Evolutionary conservation across 2,329 filamentous ascomycete genomes (phyloP).

Genomic region (Pseudonectria buxi): DNA sequence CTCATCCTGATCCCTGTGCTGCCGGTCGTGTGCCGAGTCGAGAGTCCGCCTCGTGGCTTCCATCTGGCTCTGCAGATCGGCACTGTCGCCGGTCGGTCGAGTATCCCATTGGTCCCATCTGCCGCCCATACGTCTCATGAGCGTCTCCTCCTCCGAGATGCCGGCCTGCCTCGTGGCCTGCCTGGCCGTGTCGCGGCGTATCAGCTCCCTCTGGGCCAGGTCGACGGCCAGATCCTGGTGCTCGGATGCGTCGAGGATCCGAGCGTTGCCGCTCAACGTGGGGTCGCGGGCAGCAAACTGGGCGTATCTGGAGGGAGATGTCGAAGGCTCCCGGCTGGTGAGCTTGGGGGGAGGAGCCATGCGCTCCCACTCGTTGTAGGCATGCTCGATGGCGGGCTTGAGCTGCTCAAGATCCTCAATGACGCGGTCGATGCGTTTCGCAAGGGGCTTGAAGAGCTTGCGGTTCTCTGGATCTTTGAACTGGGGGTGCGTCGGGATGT

Average conservation of each 20-base stretch:
- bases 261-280: conserved; percentile 49
- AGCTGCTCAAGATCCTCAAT: conserved; percentile 67
- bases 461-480: conserved; percentile 59
- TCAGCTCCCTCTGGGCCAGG: conserved; percentile 66
- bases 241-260: conserved; percentile 62
- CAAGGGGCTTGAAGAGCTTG: conserved; percentile 49
- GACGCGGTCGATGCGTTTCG: conserved; percentile 48
- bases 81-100: conserved; percentile 27
- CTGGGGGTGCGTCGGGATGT: conserved; percentile 70
- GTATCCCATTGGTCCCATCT: conserved; percentile 37
- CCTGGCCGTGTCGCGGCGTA: conserved; percentile 56
- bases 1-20: conserved; percentile 17
- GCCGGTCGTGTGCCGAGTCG: conserved; percentile 28
- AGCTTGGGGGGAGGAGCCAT: conserved; percentile 36
- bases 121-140: conserved; percentile 41
- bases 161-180: conserved; percentile 52
- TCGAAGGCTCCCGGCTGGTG: conserved; percentile 10
- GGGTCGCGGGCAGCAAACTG: conserved; percentile 52
- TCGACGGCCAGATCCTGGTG: conserved; percentile 71
- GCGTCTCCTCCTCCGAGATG: conserved; percentile 50
- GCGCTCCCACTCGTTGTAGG: conserved; percentile 62
- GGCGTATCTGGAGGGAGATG: conserved; percentile 31
- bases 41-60: conserved; percentile 43
- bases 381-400: conserved; percentile 68
- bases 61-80: conserved; percentile 45